Evolutionary conservation across 2,329 filamentous ascomycete species (phyloP), one percentile per base, ranked within the genome.

Genomic region (Aspergillus nomiae): DNA sequence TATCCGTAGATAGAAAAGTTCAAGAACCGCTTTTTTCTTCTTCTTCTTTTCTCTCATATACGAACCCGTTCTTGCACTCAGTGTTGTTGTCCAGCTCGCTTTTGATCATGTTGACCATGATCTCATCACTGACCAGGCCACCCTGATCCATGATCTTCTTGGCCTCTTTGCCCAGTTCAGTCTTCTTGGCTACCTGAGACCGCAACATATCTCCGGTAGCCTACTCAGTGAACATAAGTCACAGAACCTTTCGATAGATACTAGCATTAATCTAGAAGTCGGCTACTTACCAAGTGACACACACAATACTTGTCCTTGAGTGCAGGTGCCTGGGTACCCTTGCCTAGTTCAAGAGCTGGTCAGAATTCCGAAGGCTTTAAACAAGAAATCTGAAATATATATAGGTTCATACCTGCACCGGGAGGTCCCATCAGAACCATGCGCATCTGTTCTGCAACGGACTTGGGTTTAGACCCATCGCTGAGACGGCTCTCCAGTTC

Each of bases 71-170:
- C 84, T 92, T 92, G 88, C 95, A 99, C 84, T 99, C 94, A 75
- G 87, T 82, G 85, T 99, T 99, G 82, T 86, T 90, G 75, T 96
- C 91, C 58, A 99, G 87, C 86, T 99, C 94, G 79, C 90, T 91
- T 88, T 95, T 94, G 85, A 99, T 99, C 95, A 99, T 99, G 82
- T 94, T 93, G 80, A 99, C 92, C 87, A 99, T 94, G 78, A 99
- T 99, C 78, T 98, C 94, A 81, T 99, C 95, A 80, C 93, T 96
- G 79, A 99, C 95, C 63, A 99, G 89, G 71, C 94, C 94, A 73
- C 95, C 95, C 79, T 94, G 91, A 78, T 99, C 95, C 95, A 99
- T 99, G 81, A 99, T 99, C 89, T 98, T 98, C 90, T 99, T 99
- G 70, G 95, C 95, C 85, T 97, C 93, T 77, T 91, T 88, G 72